phyloP scores from a whole-genome alignment of 768 basidiomycete species.

The Pleurotus platypus region DNA sequence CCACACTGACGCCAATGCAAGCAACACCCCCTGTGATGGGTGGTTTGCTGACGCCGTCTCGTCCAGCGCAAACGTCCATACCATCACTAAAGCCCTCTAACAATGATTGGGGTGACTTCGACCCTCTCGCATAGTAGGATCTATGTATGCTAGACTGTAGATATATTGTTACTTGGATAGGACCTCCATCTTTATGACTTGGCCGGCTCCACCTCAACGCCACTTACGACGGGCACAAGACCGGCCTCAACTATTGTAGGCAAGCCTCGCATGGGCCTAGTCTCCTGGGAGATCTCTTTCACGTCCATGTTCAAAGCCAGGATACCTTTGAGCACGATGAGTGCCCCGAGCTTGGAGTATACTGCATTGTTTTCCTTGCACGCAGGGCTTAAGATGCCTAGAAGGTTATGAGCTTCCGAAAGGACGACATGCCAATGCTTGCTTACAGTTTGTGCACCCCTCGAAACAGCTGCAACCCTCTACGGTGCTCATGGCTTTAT shows the following conservation, averaged over 20 bases:
- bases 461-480: conserved; percentile 60
- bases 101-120: conserved; percentile 79
- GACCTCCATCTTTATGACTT: conserved; percentile 12
- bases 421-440: not conserved
- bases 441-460: conserved; percentile 70
- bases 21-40: conserved; percentile 33
- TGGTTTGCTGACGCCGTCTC: conserved; percentile 60
- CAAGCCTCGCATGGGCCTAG: conserved; percentile 23
- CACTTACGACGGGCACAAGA: conserved; percentile 39
- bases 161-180: not conserved
- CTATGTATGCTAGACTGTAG: too few species aligned
- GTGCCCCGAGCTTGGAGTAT: conserved; percentile 72
- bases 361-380: conserved; percentile 77
- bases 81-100: conserved; percentile 49
- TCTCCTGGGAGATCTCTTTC: conserved; percentile 30
- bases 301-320: conserved; percentile 42
- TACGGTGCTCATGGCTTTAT: conserved; percentile 53
- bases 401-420: not conserved
- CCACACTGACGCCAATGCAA: conserved; percentile 18
- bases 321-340: conserved; percentile 59
- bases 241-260: conserved; percentile 55
- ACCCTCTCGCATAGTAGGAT: conserved; percentile 55
- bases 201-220: conserved; percentile 43
- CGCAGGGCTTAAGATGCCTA: conserved; percentile 62
- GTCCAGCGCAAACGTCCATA: conserved; percentile 51